A percentile compares a stretch with the other conserved stretches of the same genome.
phyloP scores from a whole-genome alignment of 73 alveolate genomes.

The Stentor coeruleus region DNA sequence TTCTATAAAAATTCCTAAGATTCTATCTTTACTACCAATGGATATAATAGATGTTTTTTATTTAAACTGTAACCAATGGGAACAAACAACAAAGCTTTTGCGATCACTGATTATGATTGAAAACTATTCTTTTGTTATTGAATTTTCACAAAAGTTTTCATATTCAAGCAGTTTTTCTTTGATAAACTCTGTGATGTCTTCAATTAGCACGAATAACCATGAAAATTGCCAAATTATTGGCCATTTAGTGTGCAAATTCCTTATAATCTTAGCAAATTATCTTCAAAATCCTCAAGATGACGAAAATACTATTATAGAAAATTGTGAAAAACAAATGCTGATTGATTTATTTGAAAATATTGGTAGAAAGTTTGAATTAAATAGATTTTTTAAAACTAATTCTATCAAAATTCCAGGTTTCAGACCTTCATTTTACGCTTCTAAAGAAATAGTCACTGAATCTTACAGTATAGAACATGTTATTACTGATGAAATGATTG shows the following conservation, averaged over 20 bases:
- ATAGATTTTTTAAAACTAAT: background rate
- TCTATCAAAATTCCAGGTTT: background rate
- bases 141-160: background rate
- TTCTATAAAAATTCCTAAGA: background rate
- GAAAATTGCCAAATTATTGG: background rate
- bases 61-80: background rate
- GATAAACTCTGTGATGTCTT: background rate
- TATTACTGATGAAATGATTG: background rate
- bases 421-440: constrained; percentile 19
- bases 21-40: background rate
- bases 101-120: background rate
- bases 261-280: background rate
- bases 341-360: background rate
- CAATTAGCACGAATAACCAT: no score
- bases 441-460: background rate
- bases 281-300: no score
- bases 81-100: background rate
- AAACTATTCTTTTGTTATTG: background rate
- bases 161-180: background rate
- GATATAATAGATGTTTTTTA: background rate
- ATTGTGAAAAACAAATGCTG: background rate
- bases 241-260: background rate
- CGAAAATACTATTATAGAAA: background rate
- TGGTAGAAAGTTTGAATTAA: background rate
- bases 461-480: background rate